Evolutionary conservation across 1,284 basidiomycete species (phyloP), one percentile per base, ranked within the genome.

Genomic region (Irpex sp.): DNA sequence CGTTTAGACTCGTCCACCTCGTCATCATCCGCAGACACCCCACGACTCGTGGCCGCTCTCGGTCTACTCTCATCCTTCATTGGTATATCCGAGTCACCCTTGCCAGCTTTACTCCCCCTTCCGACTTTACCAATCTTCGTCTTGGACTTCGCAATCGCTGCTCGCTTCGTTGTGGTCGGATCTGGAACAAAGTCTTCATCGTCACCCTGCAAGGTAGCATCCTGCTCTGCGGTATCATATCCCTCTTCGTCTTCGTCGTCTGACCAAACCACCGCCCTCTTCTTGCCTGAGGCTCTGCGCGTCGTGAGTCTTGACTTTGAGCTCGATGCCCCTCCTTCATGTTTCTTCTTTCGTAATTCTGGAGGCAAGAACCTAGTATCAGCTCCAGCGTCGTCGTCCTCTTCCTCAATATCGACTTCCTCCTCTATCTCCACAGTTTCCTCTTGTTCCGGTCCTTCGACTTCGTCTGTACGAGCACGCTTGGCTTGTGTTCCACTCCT

Each of bases 11-110:
- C 50, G 46, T 50, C 54, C 19, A 37, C 50, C 37, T 66, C 63
- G 13, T 60, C 65, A 9, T 65, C 61, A 7, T 58, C 36, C 6
- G 59, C 53, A 8, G 64, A 62, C 8, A 17, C n/a, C 6, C 58
- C 47, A 35, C 59, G 46, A 13, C 60, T n/a, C n/a, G 19, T 61
- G 21, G 47, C 60, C 1, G 64, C 61, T 17, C 63, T 63, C 8
- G 70, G 63, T 67, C 73, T 80, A 55, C 78, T 76, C 65, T 82
- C 81, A 62, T 81, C 79, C 61, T 75, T 77, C 58, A 78, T 73
- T 49, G 68, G 47, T 19, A 78, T 69, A 46, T 76, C 76, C 47
- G 71, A 77, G 55, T 76, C 73, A 61, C 63, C 72, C 54, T 72
- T 72, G 53, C 57, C 19, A 64, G 68, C 17, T 54, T 68, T 39